Percentiles rank a stretch among this genome's conserved stretches.
These are phyloP conservation scores for Esteya vermicola DNA, from an alignment of 2,329 filamentous ascomycete genomes.

Conservation along the genomic window DNA sequence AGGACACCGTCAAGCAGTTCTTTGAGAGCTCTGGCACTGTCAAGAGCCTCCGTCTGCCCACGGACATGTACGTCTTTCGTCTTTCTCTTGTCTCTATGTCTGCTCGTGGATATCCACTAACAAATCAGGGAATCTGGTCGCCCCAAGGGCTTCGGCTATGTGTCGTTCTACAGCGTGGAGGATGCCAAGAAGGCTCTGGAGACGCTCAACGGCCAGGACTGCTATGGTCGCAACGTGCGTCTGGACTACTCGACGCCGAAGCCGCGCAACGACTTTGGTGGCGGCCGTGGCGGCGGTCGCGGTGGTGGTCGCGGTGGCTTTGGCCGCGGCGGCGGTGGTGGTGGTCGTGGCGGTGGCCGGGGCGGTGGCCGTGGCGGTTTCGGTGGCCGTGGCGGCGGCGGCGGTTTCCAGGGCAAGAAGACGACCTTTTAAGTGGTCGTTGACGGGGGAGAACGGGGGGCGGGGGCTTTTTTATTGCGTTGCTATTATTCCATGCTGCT, in stretches of 20 bases:
- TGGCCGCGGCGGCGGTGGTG: slow-evolving; percentile 30
- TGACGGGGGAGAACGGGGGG: slow-evolving; percentile 6
- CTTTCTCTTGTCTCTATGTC: slow-evolving; percentile 13
- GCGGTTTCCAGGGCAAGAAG: slow-evolving; percentile 66
- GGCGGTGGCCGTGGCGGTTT: slow-evolving; percentile 42
- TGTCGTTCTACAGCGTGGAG: slow-evolving; percentile 68
- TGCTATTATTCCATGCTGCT: slow-evolving; percentile 14
- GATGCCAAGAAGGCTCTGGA: slow-evolving; percentile 67
- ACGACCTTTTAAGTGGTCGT: slow-evolving; percentile 32
- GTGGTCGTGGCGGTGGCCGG: slow-evolving; percentile 36
- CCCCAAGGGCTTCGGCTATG: slow-evolving; percentile 87
- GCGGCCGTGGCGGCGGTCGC: slow-evolving; percentile 29
- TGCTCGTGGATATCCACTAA: slow-evolving; percentile 1
- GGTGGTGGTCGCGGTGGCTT: slow-evolving; percentile 25
- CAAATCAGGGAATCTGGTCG: slow-evolving; percentile 54
- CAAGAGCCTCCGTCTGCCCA: slow-evolving; percentile 73
- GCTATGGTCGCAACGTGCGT: slow-evolving; percentile 61
- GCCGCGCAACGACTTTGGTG: slow-evolving; percentile 36
- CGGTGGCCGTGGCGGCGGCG: slow-evolving; percentile 37
- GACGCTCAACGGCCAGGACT: slow-evolving; percentile 43
- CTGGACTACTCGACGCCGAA: slow-evolving; percentile 69
- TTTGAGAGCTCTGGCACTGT: slow-evolving; percentile 60
- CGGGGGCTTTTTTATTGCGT: too few relatives aligned
- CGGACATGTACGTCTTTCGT: slow-evolving; percentile 47
- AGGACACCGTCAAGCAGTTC: slow-evolving; percentile 59